Percentiles rank a stretch among this genome's conserved stretches.
Conservation (phyloP, 1,139 yeast genomes). For the Lodderomyces metapsilosis region DNA sequence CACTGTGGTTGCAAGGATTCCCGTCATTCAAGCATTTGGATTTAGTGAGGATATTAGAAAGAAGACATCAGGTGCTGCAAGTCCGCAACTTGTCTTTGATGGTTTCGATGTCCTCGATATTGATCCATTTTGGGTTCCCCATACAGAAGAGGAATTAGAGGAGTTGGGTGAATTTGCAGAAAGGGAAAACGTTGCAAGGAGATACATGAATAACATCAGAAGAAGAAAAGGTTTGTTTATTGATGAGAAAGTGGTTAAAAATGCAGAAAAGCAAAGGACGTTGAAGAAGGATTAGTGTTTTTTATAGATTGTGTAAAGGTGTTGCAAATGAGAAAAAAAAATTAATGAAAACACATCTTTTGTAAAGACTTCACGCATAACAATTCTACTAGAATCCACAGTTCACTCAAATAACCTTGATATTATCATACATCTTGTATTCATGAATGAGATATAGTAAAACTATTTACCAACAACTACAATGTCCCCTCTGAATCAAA, state of each 20-base stretch:
- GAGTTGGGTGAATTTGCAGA: constrained; percentile 93
- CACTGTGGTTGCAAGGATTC: constrained; percentile 79
- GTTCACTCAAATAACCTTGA: neutral
- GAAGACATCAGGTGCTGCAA: constrained; percentile 94
- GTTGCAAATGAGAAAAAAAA: neutral
- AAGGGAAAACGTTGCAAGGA: constrained; percentile 83
- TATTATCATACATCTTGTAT: neutral
- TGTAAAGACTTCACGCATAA: neutral
- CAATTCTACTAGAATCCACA: neutral
- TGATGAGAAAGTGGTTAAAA: constrained; percentile 84
- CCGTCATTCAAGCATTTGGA: constrained; percentile 96
- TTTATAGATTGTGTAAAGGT: neutral
- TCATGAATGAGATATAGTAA: neutral
- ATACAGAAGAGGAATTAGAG: constrained; percentile 93
- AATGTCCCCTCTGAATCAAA: neutral
- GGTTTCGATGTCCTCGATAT: constrained; percentile 85
- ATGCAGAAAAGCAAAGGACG: constrained; percentile 92
- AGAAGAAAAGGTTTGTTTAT: constrained; percentile 86
- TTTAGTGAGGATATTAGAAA: constrained; percentile 93
- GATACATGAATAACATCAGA: constrained; percentile 79
- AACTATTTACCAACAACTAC: neutral
- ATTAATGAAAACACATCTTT: no score
- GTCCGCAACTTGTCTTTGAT: constrained; percentile 88
- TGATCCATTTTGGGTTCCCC: constrained; percentile 99
- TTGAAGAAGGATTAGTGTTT: constrained; percentile 53